Evolutionary conservation across 2,329 filamentous ascomycete species (phyloP).

Genomic region (Penicillium freii): DNA sequence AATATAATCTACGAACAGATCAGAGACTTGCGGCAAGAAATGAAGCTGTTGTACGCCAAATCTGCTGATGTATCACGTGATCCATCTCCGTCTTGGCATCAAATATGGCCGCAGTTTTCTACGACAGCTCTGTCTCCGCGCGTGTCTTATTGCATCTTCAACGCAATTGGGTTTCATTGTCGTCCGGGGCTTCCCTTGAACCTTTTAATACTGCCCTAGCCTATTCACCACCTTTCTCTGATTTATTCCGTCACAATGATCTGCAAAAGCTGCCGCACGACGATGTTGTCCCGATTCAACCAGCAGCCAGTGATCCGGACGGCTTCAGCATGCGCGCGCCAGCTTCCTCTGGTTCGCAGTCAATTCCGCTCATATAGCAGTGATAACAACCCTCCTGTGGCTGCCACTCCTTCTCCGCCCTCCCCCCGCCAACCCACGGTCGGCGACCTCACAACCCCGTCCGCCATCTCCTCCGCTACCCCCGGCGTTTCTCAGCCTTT

Average conservation of each 20-base stretch:
- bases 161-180: background rate
- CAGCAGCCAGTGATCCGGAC: slow-evolving; percentile 32
- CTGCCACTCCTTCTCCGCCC: slow-evolving; percentile 32
- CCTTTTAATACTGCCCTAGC: background rate
- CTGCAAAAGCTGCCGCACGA: slow-evolving; percentile 43
- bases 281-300: slow-evolving; percentile 40
- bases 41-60: background rate
- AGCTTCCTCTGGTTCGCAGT: slow-evolving; percentile 29
- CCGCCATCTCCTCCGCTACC: slow-evolving; percentile 40
- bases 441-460: slow-evolving; percentile 34
- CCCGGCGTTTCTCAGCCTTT: slow-evolving; percentile 43
- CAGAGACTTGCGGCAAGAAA: background rate
- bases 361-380: slow-evolving; percentile 38
- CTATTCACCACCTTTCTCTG: background rate
- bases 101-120: slow-evolving; percentile 39
- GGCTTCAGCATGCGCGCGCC: slow-evolving; percentile 30
- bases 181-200: background rate
- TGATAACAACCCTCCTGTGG: slow-evolving; percentile 27
- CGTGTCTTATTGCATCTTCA: slow-evolving; percentile 4
- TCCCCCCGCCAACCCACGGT: slow-evolving; percentile 33
- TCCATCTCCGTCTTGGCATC: slow-evolving; percentile 35
- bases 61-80: slow-evolving; percentile 24
- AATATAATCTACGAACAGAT: background rate
- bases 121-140: slow-evolving; percentile 15
- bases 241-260: slow-evolving; percentile 33